Percentiles rank a stretch among this genome's conserved stretches.
Conservation (phyloP, 495 filamentous ascomycete species). For the Chaetomium fimeti region DNA sequence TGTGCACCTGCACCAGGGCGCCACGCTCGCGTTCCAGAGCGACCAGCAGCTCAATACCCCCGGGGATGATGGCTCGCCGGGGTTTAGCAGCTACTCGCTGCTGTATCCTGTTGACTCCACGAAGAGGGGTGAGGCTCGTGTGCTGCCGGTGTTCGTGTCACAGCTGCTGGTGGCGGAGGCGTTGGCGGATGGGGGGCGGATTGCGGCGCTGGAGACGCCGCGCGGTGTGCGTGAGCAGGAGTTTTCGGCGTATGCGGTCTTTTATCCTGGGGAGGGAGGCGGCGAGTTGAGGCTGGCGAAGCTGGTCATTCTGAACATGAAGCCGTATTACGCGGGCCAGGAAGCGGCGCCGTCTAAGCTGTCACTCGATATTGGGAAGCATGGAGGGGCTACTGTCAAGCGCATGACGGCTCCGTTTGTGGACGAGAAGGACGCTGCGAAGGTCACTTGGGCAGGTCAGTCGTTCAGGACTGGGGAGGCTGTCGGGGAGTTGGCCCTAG, state of each 20-base stretch:
- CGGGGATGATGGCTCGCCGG: not conserved
- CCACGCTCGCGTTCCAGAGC: not conserved
- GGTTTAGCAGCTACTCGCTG: not conserved
- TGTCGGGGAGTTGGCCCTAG: conserved; percentile 20
- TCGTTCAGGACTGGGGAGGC: conserved; percentile 26
- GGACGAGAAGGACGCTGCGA: conserved; percentile 28
- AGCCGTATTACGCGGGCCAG: conserved; percentile 14
- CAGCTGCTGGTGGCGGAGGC: not conserved
- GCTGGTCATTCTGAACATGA: conserved; percentile 1
- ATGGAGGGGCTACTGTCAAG: conserved; percentile 23
- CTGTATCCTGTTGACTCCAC: not conserved
- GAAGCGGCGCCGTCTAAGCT: not conserved
- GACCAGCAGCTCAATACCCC: not conserved
- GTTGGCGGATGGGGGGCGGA: not conserved
- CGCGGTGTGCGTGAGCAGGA: not conserved
- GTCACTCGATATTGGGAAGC: conserved; percentile 20
- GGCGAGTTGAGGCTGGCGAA: not conserved
- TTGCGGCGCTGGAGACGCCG: not conserved
- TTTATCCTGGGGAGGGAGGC: not conserved
- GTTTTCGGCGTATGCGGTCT: not conserved
- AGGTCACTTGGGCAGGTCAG: conserved; percentile 30
- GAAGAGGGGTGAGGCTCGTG: not conserved
- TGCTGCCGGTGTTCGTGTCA: conserved; percentile 1
- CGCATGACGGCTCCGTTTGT: conserved; percentile 28
- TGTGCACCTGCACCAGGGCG: conserved; percentile 2